Conservation (phyloP, 148 eudicot genomes). For the Heliosperma pusillum region DNA sequence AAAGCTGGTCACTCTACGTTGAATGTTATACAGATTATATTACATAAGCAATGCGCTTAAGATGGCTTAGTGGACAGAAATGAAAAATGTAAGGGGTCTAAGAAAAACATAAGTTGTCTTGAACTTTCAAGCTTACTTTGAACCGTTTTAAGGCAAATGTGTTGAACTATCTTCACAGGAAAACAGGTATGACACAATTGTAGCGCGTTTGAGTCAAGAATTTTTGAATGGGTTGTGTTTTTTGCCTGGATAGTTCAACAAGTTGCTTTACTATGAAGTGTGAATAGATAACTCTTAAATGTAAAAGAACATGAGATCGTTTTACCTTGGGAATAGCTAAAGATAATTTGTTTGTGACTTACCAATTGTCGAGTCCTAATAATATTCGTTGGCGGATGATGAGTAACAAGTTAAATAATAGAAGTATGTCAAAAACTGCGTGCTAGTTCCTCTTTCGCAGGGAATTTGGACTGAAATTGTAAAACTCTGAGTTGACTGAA, state of each 20-base stretch:
- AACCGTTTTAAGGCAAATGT: neutral
- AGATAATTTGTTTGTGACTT: neutral
- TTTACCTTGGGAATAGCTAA: neutral
- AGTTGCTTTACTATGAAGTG: neutral
- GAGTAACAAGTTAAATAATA: neutral
- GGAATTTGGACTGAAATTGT: neutral
- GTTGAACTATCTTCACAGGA: neutral
- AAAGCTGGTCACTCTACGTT: neutral
- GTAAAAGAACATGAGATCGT: neutral
- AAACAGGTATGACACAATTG: neutral
- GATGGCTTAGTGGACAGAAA: neutral
- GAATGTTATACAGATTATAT: neutral
- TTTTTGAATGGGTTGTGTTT: neutral
- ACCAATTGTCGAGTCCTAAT: neutral
- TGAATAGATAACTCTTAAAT: neutral
- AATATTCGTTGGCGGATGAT: neutral
- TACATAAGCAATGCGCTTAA: neutral
- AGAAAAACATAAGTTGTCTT: neutral
- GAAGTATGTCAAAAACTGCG: neutral
- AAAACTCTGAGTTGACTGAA: slow-evolving; percentile 3
- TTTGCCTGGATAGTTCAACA: neutral
- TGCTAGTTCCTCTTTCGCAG: neutral
- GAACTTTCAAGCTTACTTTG: slow-evolving; percentile 4
- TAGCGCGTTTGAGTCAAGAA: neutral
- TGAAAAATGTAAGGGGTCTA: neutral